phyloP scores from a whole-genome alignment of 306 rosid genomes.

The Ammopiptanthus mongolicus region DNA sequence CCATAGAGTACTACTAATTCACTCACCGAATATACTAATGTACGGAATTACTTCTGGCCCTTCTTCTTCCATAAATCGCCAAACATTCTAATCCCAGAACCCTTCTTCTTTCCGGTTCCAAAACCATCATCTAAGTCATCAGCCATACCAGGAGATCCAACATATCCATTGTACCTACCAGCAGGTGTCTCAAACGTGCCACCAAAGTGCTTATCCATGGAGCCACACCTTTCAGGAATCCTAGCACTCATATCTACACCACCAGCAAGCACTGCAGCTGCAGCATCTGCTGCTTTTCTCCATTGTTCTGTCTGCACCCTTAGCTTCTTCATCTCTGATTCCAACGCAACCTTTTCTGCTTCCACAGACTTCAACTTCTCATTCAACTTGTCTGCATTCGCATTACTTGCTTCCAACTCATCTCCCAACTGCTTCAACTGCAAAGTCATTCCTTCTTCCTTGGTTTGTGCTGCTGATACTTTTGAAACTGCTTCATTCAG shows the following conservation, averaged over 20 bases:
- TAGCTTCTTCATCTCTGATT: constrained; percentile 74
- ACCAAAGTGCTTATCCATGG: constrained; percentile 80
- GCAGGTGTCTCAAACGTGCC: constrained; percentile 52
- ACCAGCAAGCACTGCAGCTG: constrained; percentile 79
- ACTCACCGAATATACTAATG: not conserved
- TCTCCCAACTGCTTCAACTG: constrained; percentile 38
- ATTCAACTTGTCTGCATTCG: constrained; percentile 29
- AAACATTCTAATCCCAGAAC: constrained; percentile 74
- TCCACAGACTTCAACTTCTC: constrained; percentile 53
- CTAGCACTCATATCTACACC: constrained; percentile 60
- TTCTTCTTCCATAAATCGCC: constrained; percentile 87
- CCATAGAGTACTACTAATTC: constrained; percentile 11
- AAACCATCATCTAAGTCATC: constrained; percentile 63
- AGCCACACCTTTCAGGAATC: constrained; percentile 71
- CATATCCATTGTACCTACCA: constrained; percentile 59
- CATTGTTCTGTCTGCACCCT: constrained; percentile 87
- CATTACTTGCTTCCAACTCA: constrained; percentile 53
- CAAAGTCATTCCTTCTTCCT: constrained; percentile 44
- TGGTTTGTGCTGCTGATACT: constrained; percentile 38
- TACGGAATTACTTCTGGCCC: constrained; percentile 50
- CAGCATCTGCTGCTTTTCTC: constrained; percentile 93
- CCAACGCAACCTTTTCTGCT: constrained; percentile 53
- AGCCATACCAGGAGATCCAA: constrained; percentile 61
- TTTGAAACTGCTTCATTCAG: constrained; percentile 41
- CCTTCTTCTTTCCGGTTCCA: constrained; percentile 66